phyloP scores from a whole-genome alignment of 768 basidiomycete genomes.

The Pluteus cervinus region DNA sequence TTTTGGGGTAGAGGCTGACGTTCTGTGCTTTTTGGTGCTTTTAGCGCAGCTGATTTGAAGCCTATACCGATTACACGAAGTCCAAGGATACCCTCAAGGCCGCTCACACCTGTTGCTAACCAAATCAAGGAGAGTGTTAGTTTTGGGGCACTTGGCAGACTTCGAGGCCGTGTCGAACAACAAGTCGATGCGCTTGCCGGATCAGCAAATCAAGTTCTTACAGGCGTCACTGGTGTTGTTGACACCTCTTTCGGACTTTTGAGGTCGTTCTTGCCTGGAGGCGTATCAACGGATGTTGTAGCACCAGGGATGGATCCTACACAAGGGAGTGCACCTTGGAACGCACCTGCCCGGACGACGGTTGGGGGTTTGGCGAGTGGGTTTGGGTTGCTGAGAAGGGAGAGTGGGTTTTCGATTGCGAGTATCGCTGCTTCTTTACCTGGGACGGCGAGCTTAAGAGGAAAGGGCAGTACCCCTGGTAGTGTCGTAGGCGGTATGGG shows the following conservation, averaged over 20 bases:
- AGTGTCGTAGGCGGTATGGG: constrained; percentile 37
- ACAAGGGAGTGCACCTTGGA: constrained; percentile 32
- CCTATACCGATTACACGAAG: constrained; percentile 71
- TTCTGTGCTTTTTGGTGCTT: neutral
- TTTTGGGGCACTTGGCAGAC: constrained; percentile 42
- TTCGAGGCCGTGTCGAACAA: constrained; percentile 74
- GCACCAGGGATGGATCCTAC: neutral
- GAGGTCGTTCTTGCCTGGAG: constrained; percentile 60
- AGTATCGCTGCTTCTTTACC: constrained; percentile 60
- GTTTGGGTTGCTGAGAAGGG: constrained; percentile 66
- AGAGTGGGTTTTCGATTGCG: constrained; percentile 80
- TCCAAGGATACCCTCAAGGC: constrained; percentile 39
- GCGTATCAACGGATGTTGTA: constrained; percentile 14
- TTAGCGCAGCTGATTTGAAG: constrained; percentile 73
- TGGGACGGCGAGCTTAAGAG: too few species aligned
- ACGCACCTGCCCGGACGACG: too few species aligned
- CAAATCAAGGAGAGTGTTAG: neutral
- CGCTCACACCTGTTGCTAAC: constrained; percentile 36
- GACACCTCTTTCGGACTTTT: constrained; percentile 88
- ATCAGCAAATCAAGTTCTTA: constrained; percentile 80
- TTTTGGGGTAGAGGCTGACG: constrained; percentile 2
- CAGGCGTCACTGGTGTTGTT: constrained; percentile 84
- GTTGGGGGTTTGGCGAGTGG: constrained; percentile 42
- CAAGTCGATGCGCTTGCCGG: constrained; percentile 75
- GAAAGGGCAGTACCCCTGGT: too few species aligned